Conservation (phyloP, 768 basidiomycete species). For the Boletus fagicola region DNA sequence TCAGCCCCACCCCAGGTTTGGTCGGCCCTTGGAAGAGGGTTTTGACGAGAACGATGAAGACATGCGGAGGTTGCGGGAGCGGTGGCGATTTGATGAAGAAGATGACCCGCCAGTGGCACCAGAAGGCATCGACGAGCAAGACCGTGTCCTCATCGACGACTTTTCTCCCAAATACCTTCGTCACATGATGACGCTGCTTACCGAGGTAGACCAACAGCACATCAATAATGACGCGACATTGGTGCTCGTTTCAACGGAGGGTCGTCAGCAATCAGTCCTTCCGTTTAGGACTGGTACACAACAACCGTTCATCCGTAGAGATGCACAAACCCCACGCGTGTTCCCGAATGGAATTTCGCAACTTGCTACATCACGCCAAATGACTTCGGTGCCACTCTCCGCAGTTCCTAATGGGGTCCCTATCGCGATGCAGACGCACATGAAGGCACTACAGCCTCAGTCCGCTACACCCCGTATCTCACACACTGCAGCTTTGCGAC, state of each 20-base stretch:
- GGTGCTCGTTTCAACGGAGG: slow-evolving; percentile 43
- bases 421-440: slow-evolving; percentile 56
- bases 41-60: slow-evolving; percentile 40
- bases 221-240: slow-evolving; percentile 53
- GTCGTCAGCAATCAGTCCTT: slow-evolving; percentile 47
- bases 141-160: slow-evolving; percentile 70
- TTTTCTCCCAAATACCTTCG: slow-evolving; percentile 59
- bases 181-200: slow-evolving; percentile 54
- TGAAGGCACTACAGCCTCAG: slow-evolving; percentile 61
- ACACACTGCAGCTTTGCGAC: slow-evolving; percentile 39
- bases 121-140: slow-evolving; percentile 64
- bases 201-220: slow-evolving; percentile 50
- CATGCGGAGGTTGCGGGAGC: slow-evolving; percentile 44
- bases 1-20: slow-evolving; percentile 14
- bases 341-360: slow-evolving; percentile 29
- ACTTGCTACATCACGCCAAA: slow-evolving; percentile 21
- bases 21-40: slow-evolving; percentile 27
- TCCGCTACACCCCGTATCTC: slow-evolving; percentile 52
- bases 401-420: slow-evolving; percentile 45
- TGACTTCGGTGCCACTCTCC: slow-evolving; percentile 23
- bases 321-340: slow-evolving; percentile 22
- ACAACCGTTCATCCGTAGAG: slow-evolving; percentile 29
- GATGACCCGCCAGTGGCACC: slow-evolving; percentile 55
- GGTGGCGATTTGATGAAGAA: slow-evolving; percentile 70
- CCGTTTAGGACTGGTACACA: slow-evolving; percentile 44